A percentile compares a stretch with the other conserved stretches of the same genome.
Conservation (phyloP, 257 asterid species). For the Anisodus acutangulus region DNA sequence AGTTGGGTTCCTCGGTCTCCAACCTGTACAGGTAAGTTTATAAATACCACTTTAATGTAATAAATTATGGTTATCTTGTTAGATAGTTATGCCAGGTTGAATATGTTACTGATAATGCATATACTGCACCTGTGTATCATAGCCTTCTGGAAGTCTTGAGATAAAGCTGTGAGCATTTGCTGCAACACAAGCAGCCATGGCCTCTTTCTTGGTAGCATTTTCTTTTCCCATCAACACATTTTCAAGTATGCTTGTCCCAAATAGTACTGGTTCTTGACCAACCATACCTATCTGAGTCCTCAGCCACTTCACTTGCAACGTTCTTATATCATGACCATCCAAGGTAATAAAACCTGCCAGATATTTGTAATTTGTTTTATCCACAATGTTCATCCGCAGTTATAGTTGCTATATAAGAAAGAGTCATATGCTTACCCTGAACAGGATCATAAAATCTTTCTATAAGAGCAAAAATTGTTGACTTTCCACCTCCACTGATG, state of each 20-base stretch:
- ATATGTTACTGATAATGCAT: background rate
- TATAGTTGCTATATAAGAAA: background rate
- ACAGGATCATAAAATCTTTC: conserved; percentile 81
- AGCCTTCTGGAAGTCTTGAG: conserved; percentile 69
- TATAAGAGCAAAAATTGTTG: conserved; percentile 74
- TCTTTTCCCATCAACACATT: conserved; percentile 83
- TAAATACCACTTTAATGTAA: background rate
- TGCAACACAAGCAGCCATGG: conserved; percentile 61
- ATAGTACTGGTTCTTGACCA: conserved; percentile 86
- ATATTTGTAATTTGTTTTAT: background rate
- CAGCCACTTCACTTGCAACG: conserved; percentile 88
- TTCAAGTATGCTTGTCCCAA: conserved; percentile 73
- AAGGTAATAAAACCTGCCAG: conserved; percentile 58
- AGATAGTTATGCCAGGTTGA: background rate
- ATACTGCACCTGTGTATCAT: conserved; percentile 64
- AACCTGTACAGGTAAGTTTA: conserved; percentile 48
- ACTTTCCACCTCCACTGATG: conserved; percentile 82
- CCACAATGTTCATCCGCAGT: background rate
- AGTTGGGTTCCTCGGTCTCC: conserved; percentile 82
- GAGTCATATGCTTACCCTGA: conserved; percentile 48
- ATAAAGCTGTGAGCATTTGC: conserved; percentile 78
- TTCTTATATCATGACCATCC: conserved; percentile 78
- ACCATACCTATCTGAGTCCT: conserved; percentile 88
- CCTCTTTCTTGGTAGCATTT: conserved; percentile 73
- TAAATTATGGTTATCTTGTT: background rate